phyloP scores from a whole-genome alignment of 2,329 filamentous ascomycete genomes.

The Aspergillus chevalieri region DNA sequence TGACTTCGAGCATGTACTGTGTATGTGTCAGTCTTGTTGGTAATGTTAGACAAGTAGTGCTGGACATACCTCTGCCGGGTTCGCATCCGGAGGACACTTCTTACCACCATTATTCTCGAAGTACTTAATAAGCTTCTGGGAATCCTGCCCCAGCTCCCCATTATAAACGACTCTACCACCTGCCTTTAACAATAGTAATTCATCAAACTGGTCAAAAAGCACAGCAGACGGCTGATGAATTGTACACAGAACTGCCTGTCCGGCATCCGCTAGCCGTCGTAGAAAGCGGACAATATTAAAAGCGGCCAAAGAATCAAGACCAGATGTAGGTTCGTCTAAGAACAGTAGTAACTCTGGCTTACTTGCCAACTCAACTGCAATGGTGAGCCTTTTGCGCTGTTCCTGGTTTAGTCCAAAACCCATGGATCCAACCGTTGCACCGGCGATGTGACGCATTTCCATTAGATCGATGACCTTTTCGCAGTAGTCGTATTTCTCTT shows the following conservation, averaged over 20 bases:
- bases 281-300: slow-evolving; percentile 59
- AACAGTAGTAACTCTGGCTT: slow-evolving; percentile 58
- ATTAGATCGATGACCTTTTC: slow-evolving; percentile 63
- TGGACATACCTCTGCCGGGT: slow-evolving; percentile 56
- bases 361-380: slow-evolving; percentile 57
- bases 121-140: slow-evolving; percentile 61
- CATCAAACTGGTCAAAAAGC: slow-evolving; percentile 82
- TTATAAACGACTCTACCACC: slow-evolving; percentile 82
- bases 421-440: slow-evolving; percentile 56
- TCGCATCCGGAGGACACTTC: slow-evolving; percentile 55
- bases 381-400: slow-evolving; percentile 62
- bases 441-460: slow-evolving; percentile 62
- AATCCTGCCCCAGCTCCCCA: slow-evolving; percentile 73
- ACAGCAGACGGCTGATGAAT: slow-evolving; percentile 86
- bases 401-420: slow-evolving; percentile 59
- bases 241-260: slow-evolving; percentile 83
- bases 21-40: not conserved
- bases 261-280: slow-evolving; percentile 61
- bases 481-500: slow-evolving; percentile 63
- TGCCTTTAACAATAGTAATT: slow-evolving; percentile 68
- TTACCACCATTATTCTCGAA: slow-evolving; percentile 61
- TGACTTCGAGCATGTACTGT: slow-evolving; percentile 73
- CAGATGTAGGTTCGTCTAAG: slow-evolving; percentile 58
- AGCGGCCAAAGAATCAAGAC: slow-evolving; percentile 63
- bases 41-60: not conserved